Percentiles rank a stretch among this genome's conserved stretches.
phyloP scores from a whole-genome alignment of 163 green algal species.

The Prototheca wickerhamii region DNA sequence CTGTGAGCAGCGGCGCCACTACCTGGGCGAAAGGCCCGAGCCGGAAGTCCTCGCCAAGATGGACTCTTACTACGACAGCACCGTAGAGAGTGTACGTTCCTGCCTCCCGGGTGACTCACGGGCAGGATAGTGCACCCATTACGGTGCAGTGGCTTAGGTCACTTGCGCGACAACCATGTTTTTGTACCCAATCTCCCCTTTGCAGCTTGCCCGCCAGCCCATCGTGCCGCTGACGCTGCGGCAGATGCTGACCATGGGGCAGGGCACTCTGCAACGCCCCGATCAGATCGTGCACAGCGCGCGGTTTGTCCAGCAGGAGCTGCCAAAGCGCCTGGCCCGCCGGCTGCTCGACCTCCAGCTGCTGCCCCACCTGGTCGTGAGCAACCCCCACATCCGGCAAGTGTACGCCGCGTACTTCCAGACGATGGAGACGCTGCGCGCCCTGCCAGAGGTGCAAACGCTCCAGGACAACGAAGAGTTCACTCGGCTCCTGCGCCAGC shows the following conservation, averaged over 20 bases:
- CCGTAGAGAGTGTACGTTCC: slow-evolving; percentile 17
- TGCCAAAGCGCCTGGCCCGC: slow-evolving; percentile 71
- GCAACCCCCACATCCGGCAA: slow-evolving; percentile 80
- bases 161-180: no score
- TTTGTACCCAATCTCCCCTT: no score
- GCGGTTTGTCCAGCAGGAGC: slow-evolving; percentile 57
- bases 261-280: slow-evolving; percentile 23
- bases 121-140: neutral
- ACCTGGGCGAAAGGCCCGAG: neutral
- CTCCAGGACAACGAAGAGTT: slow-evolving; percentile 64
- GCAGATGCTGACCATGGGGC: slow-evolving; percentile 51
- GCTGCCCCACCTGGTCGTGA: slow-evolving; percentile 82
- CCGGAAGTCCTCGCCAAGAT: neutral
- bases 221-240: slow-evolving; percentile 43
- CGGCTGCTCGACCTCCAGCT: slow-evolving; percentile 83
- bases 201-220: slow-evolving; percentile 40
- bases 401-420: slow-evolving; percentile 70
- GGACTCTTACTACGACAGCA: slow-evolving; percentile 26
- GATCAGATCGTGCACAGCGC: slow-evolving; percentile 29
- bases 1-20: neutral
- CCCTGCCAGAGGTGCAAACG: slow-evolving; percentile 23
- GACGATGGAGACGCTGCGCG: slow-evolving; percentile 35
- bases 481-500: slow-evolving; percentile 52
- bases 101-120: neutral
- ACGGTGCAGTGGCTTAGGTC: neutral